These are phyloP conservation scores for Pleurotus tuoliensis DNA, from an alignment of 768 basidiomycete species.

Conservation along the genomic window DNA sequence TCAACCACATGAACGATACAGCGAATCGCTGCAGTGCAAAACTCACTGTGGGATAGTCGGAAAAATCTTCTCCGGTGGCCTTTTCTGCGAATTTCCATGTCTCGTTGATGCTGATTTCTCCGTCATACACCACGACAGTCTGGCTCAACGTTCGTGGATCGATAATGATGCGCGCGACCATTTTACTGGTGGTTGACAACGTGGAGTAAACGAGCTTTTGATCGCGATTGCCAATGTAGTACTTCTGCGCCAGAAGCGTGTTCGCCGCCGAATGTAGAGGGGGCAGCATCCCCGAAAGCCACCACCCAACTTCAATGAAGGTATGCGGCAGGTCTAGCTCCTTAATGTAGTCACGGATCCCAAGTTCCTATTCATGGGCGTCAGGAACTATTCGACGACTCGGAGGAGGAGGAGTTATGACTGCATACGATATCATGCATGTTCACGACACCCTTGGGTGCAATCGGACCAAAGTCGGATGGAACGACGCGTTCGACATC, in stretches of 20 bases:
- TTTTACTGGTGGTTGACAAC: not conserved
- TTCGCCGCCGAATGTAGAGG: not conserved
- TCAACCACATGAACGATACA: not conserved
- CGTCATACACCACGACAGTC: not conserved
- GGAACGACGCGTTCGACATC: not conserved
- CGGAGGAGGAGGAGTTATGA: not conserved
- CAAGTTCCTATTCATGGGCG: not conserved
- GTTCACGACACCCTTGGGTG: not conserved
- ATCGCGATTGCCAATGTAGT: not conserved
- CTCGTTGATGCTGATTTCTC: not conserved
- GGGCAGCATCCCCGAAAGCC: not conserved
- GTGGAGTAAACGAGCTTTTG: not conserved
- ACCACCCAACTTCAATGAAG: not conserved
- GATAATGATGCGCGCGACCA: not conserved
- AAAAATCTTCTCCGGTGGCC: not conserved
- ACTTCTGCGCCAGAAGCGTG: not conserved
- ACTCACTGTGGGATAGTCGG: not conserved
- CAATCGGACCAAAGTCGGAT: conserved; percentile 1
- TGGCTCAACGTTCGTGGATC: not conserved
- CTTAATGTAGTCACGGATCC: not conserved
- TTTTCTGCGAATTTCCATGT: not conserved
- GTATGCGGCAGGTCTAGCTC: not conserved
- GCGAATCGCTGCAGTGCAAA: not conserved
- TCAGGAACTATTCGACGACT: not conserved
- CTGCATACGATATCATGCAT: not conserved